Base-by-base conservation (phyloP, 2,329 filamentous ascomycete genomes). In the Pestalotiopsis sp. region DNA sequence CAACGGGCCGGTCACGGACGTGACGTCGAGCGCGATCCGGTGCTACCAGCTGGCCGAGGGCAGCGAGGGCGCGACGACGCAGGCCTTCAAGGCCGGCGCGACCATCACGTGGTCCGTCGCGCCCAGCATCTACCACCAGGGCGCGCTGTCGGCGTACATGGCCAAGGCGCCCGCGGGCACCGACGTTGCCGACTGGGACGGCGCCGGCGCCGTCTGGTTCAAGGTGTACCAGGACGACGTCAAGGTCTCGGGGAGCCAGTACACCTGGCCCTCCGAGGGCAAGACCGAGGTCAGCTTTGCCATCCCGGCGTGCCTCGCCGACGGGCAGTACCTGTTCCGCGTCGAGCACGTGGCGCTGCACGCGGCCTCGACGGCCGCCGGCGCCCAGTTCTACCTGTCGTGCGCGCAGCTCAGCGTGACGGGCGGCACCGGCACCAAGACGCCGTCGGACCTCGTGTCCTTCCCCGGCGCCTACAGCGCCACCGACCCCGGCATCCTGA, bases 21-120 rank as follows among this genome's bases (percentile, higher is more conserved):
- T 87, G 38, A 80, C 74, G 62, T 84, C 82, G 52, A 72, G 80
- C 1, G 80, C 82, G 68, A 84, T 87, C 78, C 83, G 83, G n/a
- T 87, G 85, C 79, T 87, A 85, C 75, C 81, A 86, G 73, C 77
- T 81, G 11, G 75, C 75, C 11, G 72, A 80, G 3, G 82, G 82
- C 52, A 80, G 78, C 36, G 79, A 71, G 27, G 77, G 81, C 1
- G 74, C 79, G 6, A 73, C 77, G 63, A 82, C 78, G 39, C 77
- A 80, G 3, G 72, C 72, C 62, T 76, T 83, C 36, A 74, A 77
- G 41, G 83, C 82, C 31, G 83, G 83, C 11, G 74, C 77, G 23
- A 77, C 74, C 60, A 73, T 85, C 58, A 79, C 78, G 58, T 85
- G 83, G 76, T 74, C 76, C 23, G 81, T 80, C 41, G 77, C 76